Conservation (phyloP, 1,284 basidiomycete genomes). For the Sutorius eximius region DNA sequence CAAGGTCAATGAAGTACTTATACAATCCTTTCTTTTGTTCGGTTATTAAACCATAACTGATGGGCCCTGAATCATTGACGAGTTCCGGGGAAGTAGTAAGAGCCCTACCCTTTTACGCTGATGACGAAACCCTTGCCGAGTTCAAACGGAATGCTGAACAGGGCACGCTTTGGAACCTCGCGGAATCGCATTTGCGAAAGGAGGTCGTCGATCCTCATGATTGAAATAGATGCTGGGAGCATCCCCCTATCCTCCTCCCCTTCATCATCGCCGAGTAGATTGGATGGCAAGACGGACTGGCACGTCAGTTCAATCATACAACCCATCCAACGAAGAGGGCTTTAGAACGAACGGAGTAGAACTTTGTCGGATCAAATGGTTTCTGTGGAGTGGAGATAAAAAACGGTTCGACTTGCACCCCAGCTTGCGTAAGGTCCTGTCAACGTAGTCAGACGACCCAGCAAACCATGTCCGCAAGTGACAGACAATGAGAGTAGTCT, state of each 20-base stretch:
- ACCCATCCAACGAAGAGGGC: not conserved
- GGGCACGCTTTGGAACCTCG: slow-evolving; percentile 85
- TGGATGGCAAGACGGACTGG: slow-evolving; percentile 64
- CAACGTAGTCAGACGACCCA: slow-evolving; percentile 4
- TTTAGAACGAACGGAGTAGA: slow-evolving; percentile 72
- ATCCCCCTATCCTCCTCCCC: slow-evolving; percentile 48
- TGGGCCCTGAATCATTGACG: slow-evolving; percentile 6
- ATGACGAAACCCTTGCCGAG: slow-evolving; percentile 83
- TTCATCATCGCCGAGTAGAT: slow-evolving; percentile 46
- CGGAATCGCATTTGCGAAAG: slow-evolving; percentile 80
- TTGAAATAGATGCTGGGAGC: slow-evolving; percentile 66
- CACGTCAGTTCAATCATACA: slow-evolving; percentile 6
- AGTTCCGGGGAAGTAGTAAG: slow-evolving; percentile 3
- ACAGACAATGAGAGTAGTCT: slow-evolving; percentile 66
- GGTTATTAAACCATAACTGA: slow-evolving; percentile 82
- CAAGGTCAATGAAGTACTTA: slow-evolving; percentile 80
- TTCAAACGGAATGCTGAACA: slow-evolving; percentile 81
- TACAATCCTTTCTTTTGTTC: slow-evolving; percentile 81
- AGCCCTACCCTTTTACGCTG: slow-evolving; percentile 82
- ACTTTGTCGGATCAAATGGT: slow-evolving; percentile 73
- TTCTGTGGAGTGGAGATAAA: slow-evolving; percentile 79
- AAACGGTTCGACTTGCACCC: slow-evolving; percentile 86
- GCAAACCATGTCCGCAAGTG: not conserved
- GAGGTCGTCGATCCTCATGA: slow-evolving; percentile 75
- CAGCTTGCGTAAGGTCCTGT: slow-evolving; percentile 81